These are phyloP conservation scores for Thermomucor indicae-seudaticae DNA, from an alignment of 371 early-diverging fungal species.

Conservation along the genomic window DNA sequence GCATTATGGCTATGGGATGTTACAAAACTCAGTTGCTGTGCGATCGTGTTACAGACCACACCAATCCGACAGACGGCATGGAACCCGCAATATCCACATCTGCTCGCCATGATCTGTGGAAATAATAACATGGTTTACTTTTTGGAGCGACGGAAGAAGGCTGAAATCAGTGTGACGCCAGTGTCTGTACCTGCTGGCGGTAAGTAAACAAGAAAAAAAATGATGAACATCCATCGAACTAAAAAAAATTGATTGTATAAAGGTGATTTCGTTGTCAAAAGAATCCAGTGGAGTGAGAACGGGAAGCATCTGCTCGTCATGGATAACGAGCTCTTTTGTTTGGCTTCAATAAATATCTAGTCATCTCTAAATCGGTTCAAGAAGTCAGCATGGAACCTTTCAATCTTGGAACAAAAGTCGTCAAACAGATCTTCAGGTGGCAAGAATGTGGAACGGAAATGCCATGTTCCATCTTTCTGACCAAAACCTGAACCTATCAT, in stretches of 20 bases:
- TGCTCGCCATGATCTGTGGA: slow-evolving; percentile 49
- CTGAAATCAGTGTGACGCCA: slow-evolving; percentile 9
- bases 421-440: slow-evolving; percentile 92
- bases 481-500: slow-evolving; percentile 81
- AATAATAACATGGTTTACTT: slow-evolving; percentile 34
- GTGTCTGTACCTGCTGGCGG: slow-evolving; percentile 26
- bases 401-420: slow-evolving; percentile 71
- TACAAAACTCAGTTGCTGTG: slow-evolving; percentile 25
- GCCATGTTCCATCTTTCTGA: slow-evolving; percentile 88
- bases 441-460: slow-evolving; percentile 95
- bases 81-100: slow-evolving; percentile 51
- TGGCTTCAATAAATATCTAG: slow-evolving; percentile 4
- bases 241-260: neutral
- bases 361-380: slow-evolving; percentile 55
- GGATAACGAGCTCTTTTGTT: slow-evolving; percentile 34
- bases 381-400: slow-evolving; percentile 78
- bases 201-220: slow-evolving; percentile 3
- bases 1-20: slow-evolving; percentile 65
- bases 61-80: slow-evolving; percentile 48
- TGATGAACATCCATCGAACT: neutral
- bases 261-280: slow-evolving; percentile 35
- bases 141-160: slow-evolving; percentile 8
- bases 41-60: slow-evolving; percentile 43
- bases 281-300: slow-evolving; percentile 30
- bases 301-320: slow-evolving; percentile 34